Percentiles rank a stretch among this genome's conserved stretches.
Conservation (phyloP, 2,329 filamentous ascomycete genomes). For the Venturia pyrina region DNA sequence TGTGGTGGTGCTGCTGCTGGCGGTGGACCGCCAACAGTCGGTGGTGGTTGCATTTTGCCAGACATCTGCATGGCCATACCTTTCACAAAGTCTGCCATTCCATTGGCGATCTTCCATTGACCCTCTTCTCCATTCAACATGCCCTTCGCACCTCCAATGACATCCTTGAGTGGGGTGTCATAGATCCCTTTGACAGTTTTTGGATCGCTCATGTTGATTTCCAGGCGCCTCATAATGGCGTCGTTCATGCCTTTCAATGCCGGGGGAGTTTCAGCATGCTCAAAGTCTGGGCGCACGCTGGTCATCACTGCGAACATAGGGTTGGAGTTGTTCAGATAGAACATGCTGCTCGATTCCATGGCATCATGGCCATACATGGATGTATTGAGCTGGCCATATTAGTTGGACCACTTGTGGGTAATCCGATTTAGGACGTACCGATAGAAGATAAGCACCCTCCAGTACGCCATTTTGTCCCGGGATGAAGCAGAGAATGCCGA, state of each 20-base stretch:
- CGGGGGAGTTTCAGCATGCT: neutral
- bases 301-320: neutral
- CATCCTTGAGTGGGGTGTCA: neutral
- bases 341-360: neutral
- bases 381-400: neutral
- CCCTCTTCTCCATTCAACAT: neutral
- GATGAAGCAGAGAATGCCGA: neutral
- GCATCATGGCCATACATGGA: neutral
- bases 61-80: conserved; percentile 1
- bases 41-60: neutral
- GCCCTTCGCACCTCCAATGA: neutral
- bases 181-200: neutral
- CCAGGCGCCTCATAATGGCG: neutral
- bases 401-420: neutral
- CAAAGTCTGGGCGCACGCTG: neutral
- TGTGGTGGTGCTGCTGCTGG: neutral
- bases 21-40: neutral
- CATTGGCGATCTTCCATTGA: neutral
- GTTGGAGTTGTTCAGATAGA: conserved; percentile 5
- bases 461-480: conserved; percentile 7
- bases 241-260: neutral
- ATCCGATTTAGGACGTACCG: neutral
- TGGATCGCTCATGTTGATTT: conserved; percentile 7
- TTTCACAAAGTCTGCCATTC: conserved; percentile 3
- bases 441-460: neutral